phyloP scores from a whole-genome alignment of 768 basidiomycete genomes.

The Boletus bicolor region DNA sequence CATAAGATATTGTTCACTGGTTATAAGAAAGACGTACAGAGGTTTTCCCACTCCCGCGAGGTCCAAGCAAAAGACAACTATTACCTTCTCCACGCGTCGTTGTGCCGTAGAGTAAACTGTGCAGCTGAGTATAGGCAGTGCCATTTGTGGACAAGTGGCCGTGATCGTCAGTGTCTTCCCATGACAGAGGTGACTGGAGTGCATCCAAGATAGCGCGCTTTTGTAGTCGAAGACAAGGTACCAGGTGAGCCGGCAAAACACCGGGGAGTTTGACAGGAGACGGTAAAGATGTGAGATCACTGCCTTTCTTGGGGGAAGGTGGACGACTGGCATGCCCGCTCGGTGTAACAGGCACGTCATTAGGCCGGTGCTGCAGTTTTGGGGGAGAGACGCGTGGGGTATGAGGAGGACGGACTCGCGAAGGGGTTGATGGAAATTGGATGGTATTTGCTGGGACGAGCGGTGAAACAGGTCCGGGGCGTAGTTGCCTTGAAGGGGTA shows the following conservation, averaged over 20 bases:
- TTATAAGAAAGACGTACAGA: constrained; percentile 40
- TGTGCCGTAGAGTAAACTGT: constrained; percentile 68
- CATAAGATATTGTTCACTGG: constrained; percentile 1
- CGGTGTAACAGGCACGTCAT: constrained; percentile 18
- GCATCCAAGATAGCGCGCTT: constrained; percentile 53
- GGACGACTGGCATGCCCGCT: constrained; percentile 8
- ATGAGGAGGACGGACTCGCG: constrained; percentile 8
- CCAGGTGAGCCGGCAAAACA: constrained; percentile 40
- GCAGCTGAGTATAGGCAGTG: constrained; percentile 54
- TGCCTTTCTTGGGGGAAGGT: constrained; percentile 16
- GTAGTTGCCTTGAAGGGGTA: constrained; percentile 18
- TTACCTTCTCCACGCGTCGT: constrained; percentile 85
- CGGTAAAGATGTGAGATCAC: neutral
- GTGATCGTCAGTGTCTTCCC: constrained; percentile 31
- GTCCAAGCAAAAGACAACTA: constrained; percentile 85
- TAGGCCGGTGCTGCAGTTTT: constrained; percentile 1
- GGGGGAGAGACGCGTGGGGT: constrained; percentile 19
- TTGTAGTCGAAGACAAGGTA: constrained; percentile 49
- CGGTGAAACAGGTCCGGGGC: neutral
- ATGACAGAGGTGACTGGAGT: constrained; percentile 34
- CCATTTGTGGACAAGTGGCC: constrained; percentile 44
- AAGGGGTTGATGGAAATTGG: constrained; percentile 18
- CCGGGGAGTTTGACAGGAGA: constrained; percentile 23
- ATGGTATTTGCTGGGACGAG: neutral
- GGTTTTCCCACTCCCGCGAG: constrained; percentile 84